Percentiles rank a stretch among this genome's conserved stretches.
These are phyloP conservation scores for Hypoxylon trugodes DNA, from an alignment of 495 filamentous ascomycete species.

Conservation along the genomic window DNA sequence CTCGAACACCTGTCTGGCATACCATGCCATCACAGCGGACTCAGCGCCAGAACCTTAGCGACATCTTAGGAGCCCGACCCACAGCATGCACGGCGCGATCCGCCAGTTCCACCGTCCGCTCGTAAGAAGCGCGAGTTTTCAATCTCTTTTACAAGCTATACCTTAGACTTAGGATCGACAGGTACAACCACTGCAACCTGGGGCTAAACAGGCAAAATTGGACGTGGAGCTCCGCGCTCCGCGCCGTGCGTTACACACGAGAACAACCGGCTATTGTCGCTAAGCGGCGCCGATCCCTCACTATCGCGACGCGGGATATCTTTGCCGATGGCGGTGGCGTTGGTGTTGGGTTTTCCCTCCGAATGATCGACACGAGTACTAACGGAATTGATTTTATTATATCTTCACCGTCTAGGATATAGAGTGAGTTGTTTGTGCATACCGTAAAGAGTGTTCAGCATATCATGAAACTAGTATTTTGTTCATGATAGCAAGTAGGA, in stretches of 20 bases:
- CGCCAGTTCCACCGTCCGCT: no score
- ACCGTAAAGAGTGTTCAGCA: neutral
- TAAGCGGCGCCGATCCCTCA: no score
- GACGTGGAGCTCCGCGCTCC: conserved; percentile 2
- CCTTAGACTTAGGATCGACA: no score
- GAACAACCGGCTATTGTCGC: no score
- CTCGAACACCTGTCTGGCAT: no score
- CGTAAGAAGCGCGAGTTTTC: no score
- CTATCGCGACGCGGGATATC: neutral
- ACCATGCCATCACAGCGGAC: no score
- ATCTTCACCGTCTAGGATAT: neutral
- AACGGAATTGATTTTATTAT: no score
- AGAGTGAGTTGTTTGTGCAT: neutral
- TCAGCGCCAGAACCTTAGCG: no score
- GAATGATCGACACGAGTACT: neutral
- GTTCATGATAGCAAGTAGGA: conserved; percentile 2
- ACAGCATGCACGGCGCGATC: no score
- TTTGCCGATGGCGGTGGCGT: neutral
- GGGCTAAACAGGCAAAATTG: conserved; percentile 14
- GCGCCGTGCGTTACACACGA: neutral
- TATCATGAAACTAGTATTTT: neutral
- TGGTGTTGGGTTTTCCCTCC: neutral
- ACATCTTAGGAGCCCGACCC: no score
- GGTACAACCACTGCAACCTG: conserved; percentile 5
- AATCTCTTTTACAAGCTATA: no score